Conservation (phyloP, 805 yeast species). For the Metschnikowia shivogae region DNA sequence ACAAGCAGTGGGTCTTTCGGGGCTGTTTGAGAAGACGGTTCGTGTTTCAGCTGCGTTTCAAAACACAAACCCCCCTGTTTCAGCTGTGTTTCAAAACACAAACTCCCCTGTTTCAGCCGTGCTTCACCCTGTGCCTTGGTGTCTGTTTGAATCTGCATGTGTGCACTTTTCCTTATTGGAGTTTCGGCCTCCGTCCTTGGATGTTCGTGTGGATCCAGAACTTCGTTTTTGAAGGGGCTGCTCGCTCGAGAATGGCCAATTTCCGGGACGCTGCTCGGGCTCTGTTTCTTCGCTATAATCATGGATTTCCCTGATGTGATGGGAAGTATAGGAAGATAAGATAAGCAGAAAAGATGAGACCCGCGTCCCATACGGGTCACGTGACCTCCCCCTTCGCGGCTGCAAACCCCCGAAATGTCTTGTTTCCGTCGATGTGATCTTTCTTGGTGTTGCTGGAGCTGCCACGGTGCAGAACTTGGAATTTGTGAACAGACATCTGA, state of each 20-base stretch:
- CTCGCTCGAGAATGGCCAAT: background rate
- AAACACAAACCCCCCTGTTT: too few relatives aligned
- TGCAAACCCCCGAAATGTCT: background rate
- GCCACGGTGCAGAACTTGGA: too few relatives aligned
- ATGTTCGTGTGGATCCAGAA: too few relatives aligned
- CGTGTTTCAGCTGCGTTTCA: background rate
- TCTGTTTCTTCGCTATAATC: background rate
- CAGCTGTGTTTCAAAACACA: too few relatives aligned
- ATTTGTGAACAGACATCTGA: too few relatives aligned
- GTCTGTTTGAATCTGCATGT: too few relatives aligned
- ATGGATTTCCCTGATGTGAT: background rate
- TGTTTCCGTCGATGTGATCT: too few relatives aligned
- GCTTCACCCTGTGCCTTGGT: too few relatives aligned
- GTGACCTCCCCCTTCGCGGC: conserved; percentile 5
- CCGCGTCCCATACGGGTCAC: conserved; percentile 6
- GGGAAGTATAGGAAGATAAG: conserved; percentile 11
- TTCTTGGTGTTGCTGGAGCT: too few relatives aligned
- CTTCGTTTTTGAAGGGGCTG: background rate
- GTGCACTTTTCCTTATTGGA: too few relatives aligned
- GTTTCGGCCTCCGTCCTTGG: too few relatives aligned
- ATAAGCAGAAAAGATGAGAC: conserved; percentile 4
- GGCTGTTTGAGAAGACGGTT: background rate
- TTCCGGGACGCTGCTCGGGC: background rate
- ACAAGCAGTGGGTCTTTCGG: background rate
- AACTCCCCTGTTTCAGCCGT: too few relatives aligned